These are phyloP conservation scores for Solanum pennellii DNA, from an alignment of 257 asterid genomes.

Conservation along the genomic window DNA sequence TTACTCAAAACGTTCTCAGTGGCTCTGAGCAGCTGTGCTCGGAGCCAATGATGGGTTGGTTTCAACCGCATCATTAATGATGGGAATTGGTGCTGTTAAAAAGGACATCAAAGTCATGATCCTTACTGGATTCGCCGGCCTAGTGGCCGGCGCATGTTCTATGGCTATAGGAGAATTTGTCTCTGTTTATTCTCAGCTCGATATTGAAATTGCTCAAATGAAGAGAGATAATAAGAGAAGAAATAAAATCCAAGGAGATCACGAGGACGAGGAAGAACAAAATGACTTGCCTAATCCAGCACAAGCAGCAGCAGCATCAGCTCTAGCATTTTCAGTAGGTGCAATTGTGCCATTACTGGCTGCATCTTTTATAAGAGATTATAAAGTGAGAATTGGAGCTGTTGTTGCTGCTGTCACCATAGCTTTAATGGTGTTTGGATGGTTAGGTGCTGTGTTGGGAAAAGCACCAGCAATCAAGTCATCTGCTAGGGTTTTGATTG, in stretches of 20 bases:
- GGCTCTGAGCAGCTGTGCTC: slow-evolving; percentile 84
- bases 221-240: slow-evolving; percentile 20
- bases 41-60: slow-evolving; percentile 84
- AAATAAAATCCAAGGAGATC: not conserved
- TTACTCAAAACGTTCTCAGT: slow-evolving; percentile 67
- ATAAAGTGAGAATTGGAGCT: slow-evolving; percentile 47
- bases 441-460: slow-evolving; percentile 64
- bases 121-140: slow-evolving; percentile 67
- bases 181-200: slow-evolving; percentile 72
- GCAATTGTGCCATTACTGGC: slow-evolving; percentile 77
- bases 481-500: slow-evolving; percentile 51
- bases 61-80: slow-evolving; percentile 68
- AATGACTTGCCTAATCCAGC: slow-evolving; percentile 47
- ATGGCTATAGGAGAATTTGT: slow-evolving; percentile 89
- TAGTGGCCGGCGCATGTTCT: slow-evolving; percentile 78
- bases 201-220: slow-evolving; percentile 59
- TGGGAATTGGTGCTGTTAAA: slow-evolving; percentile 80
- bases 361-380: slow-evolving; percentile 55
- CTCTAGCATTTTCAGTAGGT: slow-evolving; percentile 52
- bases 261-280: not conserved
- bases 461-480: slow-evolving; percentile 44
- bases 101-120: slow-evolving; percentile 72
- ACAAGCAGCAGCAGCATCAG: slow-evolving; percentile 80
- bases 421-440: slow-evolving; percentile 60
- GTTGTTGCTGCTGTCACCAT: slow-evolving; percentile 46